Evolutionary conservation across 805 yeast genomes (phyloP).

Genomic region (Nakazawaea ishiwadae): DNA sequence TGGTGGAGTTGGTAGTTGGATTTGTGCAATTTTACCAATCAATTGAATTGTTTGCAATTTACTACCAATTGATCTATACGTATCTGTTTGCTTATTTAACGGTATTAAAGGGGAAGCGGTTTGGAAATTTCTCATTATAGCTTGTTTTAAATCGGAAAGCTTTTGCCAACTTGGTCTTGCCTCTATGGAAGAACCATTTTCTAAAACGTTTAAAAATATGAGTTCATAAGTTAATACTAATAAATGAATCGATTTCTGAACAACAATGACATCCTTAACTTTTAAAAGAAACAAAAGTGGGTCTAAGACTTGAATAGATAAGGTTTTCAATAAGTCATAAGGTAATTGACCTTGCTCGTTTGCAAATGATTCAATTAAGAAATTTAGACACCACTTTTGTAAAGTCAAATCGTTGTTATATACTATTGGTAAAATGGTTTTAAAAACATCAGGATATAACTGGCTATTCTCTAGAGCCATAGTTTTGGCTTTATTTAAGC

Average conservation of each 20-base stretch:
- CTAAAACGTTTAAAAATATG: slow-evolving; percentile 40
- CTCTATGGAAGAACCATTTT: slow-evolving; percentile 36
- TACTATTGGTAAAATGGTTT: slow-evolving; percentile 33
- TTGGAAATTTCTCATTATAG: slow-evolving; percentile 59
- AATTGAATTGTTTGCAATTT: slow-evolving; percentile 72
- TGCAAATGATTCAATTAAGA: slow-evolving; percentile 33
- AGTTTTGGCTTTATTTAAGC: slow-evolving; percentile 13
- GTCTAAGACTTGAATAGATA: slow-evolving; percentile 19
- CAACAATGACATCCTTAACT: slow-evolving; percentile 27
- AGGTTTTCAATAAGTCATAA: slow-evolving; percentile 28
- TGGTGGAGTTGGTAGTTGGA: slow-evolving; percentile 49
- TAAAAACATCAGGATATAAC: slow-evolving; percentile 13
- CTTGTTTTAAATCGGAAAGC: slow-evolving; percentile 49
- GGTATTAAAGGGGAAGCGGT: slow-evolving; percentile 48
- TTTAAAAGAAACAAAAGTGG: slow-evolving; percentile 25
- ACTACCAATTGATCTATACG: slow-evolving; percentile 47
- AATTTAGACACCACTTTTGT: slow-evolving; percentile 36
- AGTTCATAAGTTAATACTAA: slow-evolving; percentile 37
- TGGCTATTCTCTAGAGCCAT: slow-evolving; percentile 14
- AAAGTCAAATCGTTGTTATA: slow-evolving; percentile 29
- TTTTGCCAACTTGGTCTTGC: slow-evolving; percentile 45
- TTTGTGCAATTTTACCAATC: slow-evolving; percentile 51
- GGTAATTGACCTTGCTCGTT: slow-evolving; percentile 23
- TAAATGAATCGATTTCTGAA: slow-evolving; percentile 30
- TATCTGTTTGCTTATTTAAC: slow-evolving; percentile 45